Evolutionary conservation across 495 filamentous ascomycete species (phyloP), one percentile per base, ranked within the genome.

Genomic region (Copromyces sp.): DNA sequence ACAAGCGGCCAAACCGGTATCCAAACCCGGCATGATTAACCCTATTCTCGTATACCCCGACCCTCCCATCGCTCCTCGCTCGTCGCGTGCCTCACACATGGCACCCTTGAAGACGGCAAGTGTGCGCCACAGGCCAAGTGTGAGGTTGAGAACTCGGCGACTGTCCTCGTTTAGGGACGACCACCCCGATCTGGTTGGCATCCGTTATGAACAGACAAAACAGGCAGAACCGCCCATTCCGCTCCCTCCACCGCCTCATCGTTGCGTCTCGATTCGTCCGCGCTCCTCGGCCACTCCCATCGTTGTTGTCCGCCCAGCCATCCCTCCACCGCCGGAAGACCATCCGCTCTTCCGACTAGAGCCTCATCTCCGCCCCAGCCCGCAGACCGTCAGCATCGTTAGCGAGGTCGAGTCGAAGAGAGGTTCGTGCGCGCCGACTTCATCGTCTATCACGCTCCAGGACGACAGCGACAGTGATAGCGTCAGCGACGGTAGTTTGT

Each of bases 141-240:
- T 80, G 74, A 83, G 80, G 70, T 76, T 79, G 73, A 81, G 76
- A 74, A 75, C 73, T 61, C 74, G 76, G 69, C 78, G 77, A 29
- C 75, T 84, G 53, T 76, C 81, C 42, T 77, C 84, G 39, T 84
- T 85, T 74, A 80, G 82, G 68, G 83, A 83, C 72, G 84, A 86
- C 77, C 80, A 81, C 38, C 14, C 29, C 29, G 82, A 81, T 75
- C 77, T 87, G 73, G 82, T 86, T 68, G 86, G 80, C 41, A 74
- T 89, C 68, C 84, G 86, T 20, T 89, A 90, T 78, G 86, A 88
- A 74, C 81, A 87, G 74, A 87, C 87, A 16, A 77, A 82, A 39
- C 82, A 85, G 73, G 86, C 84, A 17, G 83, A 88, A 75, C 85
- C 86, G 39, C 88, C 88, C 8, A 87, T 87, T 69, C 87, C 86